Conservation (phyloP, 1,284 basidiomycete genomes). For the Fistulinella cinereoalba region DNA sequence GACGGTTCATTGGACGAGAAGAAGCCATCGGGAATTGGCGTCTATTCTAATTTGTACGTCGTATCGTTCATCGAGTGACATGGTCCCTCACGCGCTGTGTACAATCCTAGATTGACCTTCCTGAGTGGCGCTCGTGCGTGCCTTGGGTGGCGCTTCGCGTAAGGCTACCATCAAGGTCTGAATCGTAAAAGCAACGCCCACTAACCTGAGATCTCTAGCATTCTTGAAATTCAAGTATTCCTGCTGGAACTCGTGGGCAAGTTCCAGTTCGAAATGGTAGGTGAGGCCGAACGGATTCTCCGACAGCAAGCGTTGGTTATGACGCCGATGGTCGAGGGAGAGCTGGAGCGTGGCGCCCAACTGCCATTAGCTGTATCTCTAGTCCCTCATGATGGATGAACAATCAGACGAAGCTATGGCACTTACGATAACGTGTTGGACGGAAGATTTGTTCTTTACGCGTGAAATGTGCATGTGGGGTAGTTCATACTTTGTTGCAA, state of each 20-base stretch:
- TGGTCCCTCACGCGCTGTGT: too few relatives aligned
- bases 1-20: slow-evolving; percentile 31
- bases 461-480: too few relatives aligned
- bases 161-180: neutral
- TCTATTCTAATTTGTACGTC: slow-evolving; percentile 48
- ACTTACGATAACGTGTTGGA: too few relatives aligned
- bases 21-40: slow-evolving; percentile 40
- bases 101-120: slow-evolving; percentile 39
- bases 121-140: slow-evolving; percentile 41
- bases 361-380: slow-evolving; percentile 46
- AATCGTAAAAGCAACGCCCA: neutral
- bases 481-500: too few relatives aligned
- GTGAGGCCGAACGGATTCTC: slow-evolving; percentile 37
- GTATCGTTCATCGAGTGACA: neutral
- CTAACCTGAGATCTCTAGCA: slow-evolving; percentile 18
- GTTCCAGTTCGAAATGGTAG: slow-evolving; percentile 46
- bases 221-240: slow-evolving; percentile 50
- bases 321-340: slow-evolving; percentile 46
- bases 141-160: slow-evolving; percentile 50
- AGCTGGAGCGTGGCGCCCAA: slow-evolving; percentile 45
- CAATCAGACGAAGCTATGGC: too few relatives aligned
- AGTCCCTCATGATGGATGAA: slow-evolving; percentile 37
- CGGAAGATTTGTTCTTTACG: too few relatives aligned
- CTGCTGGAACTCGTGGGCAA: slow-evolving; percentile 45
- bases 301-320: slow-evolving; percentile 39